Evolutionary conservation across 768 basidiomycete genomes (phyloP).

Genomic region (Asterophora lycoperdoides): DNA sequence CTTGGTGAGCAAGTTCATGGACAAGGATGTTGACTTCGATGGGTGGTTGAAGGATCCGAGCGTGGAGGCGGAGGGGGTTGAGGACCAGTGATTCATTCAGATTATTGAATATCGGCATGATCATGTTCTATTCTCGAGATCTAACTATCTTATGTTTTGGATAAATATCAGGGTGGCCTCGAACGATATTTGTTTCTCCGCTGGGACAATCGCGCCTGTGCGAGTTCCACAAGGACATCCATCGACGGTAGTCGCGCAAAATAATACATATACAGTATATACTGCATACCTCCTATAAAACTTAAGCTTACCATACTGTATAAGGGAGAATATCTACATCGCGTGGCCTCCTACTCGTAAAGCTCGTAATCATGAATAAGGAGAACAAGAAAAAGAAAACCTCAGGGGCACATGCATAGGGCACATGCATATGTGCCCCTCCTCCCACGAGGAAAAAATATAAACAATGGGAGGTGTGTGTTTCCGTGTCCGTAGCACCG

Average conservation of each 20-base stretch:
- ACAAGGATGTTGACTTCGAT: conserved; percentile 54
- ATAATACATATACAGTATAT: conserved; percentile 12
- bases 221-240: too few species aligned
- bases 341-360: conserved; percentile 3
- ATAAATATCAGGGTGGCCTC: neutral
- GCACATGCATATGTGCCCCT: too few species aligned
- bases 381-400: neutral
- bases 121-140: neutral
- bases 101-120: too few species aligned
- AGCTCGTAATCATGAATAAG: conserved; percentile 10
- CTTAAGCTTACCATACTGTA: conserved; percentile 8
- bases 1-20: conserved; percentile 49
- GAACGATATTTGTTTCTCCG: too few species aligned
- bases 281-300: conserved; percentile 1
- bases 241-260: neutral
- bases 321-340: conserved; percentile 8
- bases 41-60: conserved; percentile 46
- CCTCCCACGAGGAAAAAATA: neutral
- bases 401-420: too few species aligned
- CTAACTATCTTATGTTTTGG: neutral
- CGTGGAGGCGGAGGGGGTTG: conserved; percentile 21
- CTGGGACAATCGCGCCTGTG: too few species aligned
- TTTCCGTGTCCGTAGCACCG: conserved; percentile 2
- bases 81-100: conserved; percentile 10
- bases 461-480: neutral